Evolutionary conservation across 257 asterid genomes (phyloP).

Genomic region (Ocimum tenuiflorum): DNA sequence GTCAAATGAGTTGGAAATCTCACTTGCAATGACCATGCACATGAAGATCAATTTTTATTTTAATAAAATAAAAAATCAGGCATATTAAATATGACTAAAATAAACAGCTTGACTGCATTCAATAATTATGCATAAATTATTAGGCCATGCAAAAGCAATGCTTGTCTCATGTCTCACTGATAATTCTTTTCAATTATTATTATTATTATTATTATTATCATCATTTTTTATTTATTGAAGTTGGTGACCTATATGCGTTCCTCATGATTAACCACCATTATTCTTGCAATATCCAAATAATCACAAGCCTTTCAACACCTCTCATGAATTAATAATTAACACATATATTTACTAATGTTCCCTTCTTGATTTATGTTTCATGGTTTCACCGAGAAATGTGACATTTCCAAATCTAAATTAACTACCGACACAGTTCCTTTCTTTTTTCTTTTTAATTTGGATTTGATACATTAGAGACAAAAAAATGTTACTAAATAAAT

Average conservation of each 20-base stretch:
- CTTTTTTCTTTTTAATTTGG: too few species aligned
- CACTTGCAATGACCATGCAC: slow-evolving; percentile 15
- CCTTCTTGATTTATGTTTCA: too few species aligned
- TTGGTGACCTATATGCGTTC: slow-evolving; percentile 24
- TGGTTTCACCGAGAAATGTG: too few species aligned
- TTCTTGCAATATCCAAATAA: slow-evolving; percentile 8
- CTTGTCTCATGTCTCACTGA: slow-evolving; percentile 18
- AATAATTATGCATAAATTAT: slow-evolving; percentile 9
- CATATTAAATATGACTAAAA: slow-evolving; percentile 9
- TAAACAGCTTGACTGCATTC: slow-evolving; percentile 20
- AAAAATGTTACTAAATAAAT: too few species aligned
- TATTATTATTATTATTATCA: background rate
- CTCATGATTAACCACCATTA: slow-evolving; percentile 17
- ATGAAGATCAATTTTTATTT: background rate
- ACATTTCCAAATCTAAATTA: too few species aligned
- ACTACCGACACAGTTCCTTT: too few species aligned
- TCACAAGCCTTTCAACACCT: background rate
- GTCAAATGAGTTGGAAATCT: slow-evolving; percentile 6
- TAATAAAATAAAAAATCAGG: background rate
- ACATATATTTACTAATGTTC: too few species aligned
- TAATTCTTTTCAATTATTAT: slow-evolving; percentile 2
- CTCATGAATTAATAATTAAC: background rate
- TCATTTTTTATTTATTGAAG: background rate
- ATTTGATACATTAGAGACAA: too few species aligned
- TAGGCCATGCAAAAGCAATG: slow-evolving; percentile 17